Base-by-base conservation (phyloP, 345 rosid species). In the Trapa bicornis region DNA sequence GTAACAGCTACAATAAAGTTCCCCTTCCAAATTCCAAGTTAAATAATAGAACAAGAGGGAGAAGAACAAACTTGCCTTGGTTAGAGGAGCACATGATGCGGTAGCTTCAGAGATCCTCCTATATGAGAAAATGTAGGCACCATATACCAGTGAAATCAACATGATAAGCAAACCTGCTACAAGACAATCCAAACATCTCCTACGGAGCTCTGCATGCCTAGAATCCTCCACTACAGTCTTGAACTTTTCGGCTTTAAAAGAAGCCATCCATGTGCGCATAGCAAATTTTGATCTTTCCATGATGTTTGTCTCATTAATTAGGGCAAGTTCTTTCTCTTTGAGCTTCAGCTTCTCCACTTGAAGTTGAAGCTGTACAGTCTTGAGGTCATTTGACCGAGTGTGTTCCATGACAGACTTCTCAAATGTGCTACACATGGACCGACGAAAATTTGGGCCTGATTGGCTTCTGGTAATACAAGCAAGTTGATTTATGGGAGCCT, bases 381-480 rank as follows among this genome's bases (percentile, higher is more conserved):
- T 87, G 58, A 94, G 83, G 76, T 94, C 86, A 75, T 91, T 94
- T 29, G 89, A 83, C 50, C 96, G 87, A 47, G 81, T 71, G 75
- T 86, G 89, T 80, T 87, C 96, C 62, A 73, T 37, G 41, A 89
- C 35, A 43, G 82, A 87, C 73, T 78, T 85, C 74, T 86, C 88
- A 0, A 80, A 38, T 36, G 78, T 75, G 69, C 79, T 79, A 61
- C 64, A 64, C 68, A 69, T 13, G 17, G 75, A 72, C 64, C 65
- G 79, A 41, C 71, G 73, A 32, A 45, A 50, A 17, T 65, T 61
- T 1, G 82, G 66, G 60, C 63, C 75, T 10, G 74, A 70, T 7
- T 73, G 63, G 74, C 77, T 77, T 64, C 74, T 77, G 64, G 75
- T 56, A 64, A 80, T 67, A 68, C 75, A 65, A 71, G 70, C 77